Evolutionary conservation across 768 basidiomycete species (phyloP), one percentile per base, ranked within the genome.

Genomic region (Lactifluus piperatus): DNA sequence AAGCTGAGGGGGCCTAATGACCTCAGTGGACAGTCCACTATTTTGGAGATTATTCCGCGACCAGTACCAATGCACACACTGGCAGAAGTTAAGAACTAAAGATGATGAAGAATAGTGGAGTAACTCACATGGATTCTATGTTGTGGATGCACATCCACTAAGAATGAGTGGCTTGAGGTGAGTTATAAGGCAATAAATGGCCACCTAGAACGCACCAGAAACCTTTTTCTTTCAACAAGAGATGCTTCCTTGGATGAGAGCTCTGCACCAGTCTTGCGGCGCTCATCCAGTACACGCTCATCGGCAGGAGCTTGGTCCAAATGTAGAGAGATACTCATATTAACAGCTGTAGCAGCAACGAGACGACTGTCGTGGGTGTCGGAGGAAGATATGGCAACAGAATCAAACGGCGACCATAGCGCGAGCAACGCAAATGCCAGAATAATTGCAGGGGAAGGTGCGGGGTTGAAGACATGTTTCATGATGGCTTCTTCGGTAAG

Each of bases 291-390:
- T 16, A 48, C 60, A 26, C 49, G 48, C 41, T 57, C 63, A 39
- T 62, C 56, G 2, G 14, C 45, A 39, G 56, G 34, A 9, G 56
- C 63, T 54, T 54, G 55, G n/a, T 64, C 56, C 22, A 78, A 67
- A 27, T 71, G 73, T 51, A 79, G 63, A 62, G 75, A 77, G 66
- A 74, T 76, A 22, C 76, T 77, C 75, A 77, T 78, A 49, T 72
- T 75, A 27, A 79, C 72, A 13, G 79, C 79, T 16, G 76, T 68
- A 9, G 71, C 74, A 37, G 74, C 70, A 34, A 74, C 64, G 44
- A 77, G 54, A 41, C 76, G 72, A 27, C 71, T 75, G 29, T 79
- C 78, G 5, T 72, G 71, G 41, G 67, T 69, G 54, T 68, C 67
- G 51, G 65, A 69, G 9, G 65, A 62, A 36, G 70, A 54, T 41